Base-by-base conservation (phyloP, 805 yeast genomes). In the Wickerhamia fluorescens region DNA sequence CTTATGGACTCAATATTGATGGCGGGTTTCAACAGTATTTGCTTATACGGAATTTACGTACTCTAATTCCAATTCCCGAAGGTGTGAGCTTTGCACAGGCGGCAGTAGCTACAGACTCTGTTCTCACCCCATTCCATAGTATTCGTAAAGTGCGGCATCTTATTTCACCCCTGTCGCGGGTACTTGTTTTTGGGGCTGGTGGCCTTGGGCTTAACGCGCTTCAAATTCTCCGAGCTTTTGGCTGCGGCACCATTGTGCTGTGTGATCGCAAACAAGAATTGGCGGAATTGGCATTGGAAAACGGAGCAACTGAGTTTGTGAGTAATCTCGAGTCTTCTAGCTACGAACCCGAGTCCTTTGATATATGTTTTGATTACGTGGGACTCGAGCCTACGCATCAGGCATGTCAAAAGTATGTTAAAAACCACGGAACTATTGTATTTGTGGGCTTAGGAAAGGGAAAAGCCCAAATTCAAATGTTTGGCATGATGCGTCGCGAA, bases 21-120 rank as follows among this genome's bases (percentile, higher is more conserved):
- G 69, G 69, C 1, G 68, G 69, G 4, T 63, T 58, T 34, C 67
- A 59, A 36, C 50, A 56, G 31, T 62, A 61, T 36, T 40, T 62
- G 15, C 43, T 59, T 34, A 47, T 63, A 10, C 37, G 45, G n/a
- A 61, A 61, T 38, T 45, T 58, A 30, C 39, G 58, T 24, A 42
- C 49, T 2, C 41, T 63, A 33, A 38, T 62, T 20, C 62, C 61
- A 2, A 62, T 63, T 30, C 66, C 66, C 6, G 66, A 62, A 10
- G 47, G 45, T 6, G 64, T 63, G 2, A 37, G 54, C 9, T 63
- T 49, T 31, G 66, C 50, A 24, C 51, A 42, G 5, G 68, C 68
- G 1, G 68, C 68, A 1, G 54, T 60, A 6, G 54, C 68, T 9
- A 51, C 64, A 2, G 69, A 63, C 35, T 60, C 67, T 3, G 58